These are phyloP conservation scores for Calonectria ilicicola DNA, from an alignment of 2,329 filamentous ascomycete genomes.

Conservation along the genomic window DNA sequence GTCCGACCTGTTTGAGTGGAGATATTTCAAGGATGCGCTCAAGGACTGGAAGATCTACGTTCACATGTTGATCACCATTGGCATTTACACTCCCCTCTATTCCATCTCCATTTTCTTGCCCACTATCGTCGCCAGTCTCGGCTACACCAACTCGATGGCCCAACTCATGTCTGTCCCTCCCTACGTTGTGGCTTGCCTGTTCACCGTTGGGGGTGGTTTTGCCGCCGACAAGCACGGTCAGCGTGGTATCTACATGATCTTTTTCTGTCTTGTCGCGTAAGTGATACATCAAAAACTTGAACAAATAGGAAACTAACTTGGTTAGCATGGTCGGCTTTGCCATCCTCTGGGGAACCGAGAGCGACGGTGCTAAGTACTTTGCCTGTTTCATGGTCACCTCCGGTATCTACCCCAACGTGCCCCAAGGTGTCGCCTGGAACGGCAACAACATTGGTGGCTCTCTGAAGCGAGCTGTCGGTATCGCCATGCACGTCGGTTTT, in stretches of 20 bases:
- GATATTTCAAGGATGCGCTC: conserved; percentile 67
- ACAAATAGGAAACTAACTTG: conserved; percentile 22
- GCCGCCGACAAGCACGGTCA: conserved; percentile 54
- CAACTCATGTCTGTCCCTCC: conserved; percentile 55
- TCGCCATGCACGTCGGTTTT: conserved; percentile 66
- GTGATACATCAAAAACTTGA: conserved; percentile 23
- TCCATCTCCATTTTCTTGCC: conserved; percentile 54
- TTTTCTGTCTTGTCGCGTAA: conserved; percentile 50
- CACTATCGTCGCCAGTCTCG: conserved; percentile 50
- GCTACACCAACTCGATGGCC: conserved; percentile 51
- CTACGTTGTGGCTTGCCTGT: conserved; percentile 52
- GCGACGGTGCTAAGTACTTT: conserved; percentile 58
- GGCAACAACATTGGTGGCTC: conserved; percentile 69
- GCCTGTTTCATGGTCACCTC: conserved; percentile 57
- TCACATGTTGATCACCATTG: conserved; percentile 72
- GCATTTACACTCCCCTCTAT: conserved; percentile 58
- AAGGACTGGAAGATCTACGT: conserved; percentile 68
- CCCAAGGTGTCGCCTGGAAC: conserved; percentile 69
- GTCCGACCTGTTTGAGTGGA: conserved; percentile 69
- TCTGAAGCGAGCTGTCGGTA: conserved; percentile 66
- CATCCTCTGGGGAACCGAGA: conserved; percentile 47
- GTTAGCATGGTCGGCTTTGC: conserved; percentile 48
- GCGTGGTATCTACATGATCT: conserved; percentile 53
- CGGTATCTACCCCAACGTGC: conserved; percentile 64
- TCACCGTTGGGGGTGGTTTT: conserved; percentile 54